Percentiles rank a stretch among this genome's conserved stretches.
phyloP scores from a whole-genome alignment of 345 rosid genomes.

The Erysimum cheiranthoides region DNA sequence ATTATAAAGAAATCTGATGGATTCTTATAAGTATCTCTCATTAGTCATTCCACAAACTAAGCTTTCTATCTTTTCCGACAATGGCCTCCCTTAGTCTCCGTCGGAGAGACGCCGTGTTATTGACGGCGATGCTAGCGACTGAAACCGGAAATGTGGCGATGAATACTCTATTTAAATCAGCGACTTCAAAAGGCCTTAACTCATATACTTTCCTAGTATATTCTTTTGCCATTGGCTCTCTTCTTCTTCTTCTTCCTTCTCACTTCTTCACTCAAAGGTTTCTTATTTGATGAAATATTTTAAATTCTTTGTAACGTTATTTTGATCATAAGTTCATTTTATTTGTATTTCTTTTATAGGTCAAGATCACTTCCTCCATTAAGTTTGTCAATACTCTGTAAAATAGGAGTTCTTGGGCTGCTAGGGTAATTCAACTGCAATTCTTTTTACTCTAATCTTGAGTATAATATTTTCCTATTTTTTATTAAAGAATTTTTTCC shows the following conservation, averaged over 20 bases:
- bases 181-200: constrained; percentile 69
- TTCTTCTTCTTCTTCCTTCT: constrained; percentile 70
- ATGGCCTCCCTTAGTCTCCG: constrained; percentile 47
- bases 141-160: constrained; percentile 58
- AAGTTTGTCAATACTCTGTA: constrained; percentile 38
- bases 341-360: constrained; percentile 32
- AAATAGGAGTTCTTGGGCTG: constrained; percentile 50
- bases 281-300: too few species aligned
- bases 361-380: constrained; percentile 43
- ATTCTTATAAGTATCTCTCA: neutral
- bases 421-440: constrained; percentile 49
- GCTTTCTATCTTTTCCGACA: neutral
- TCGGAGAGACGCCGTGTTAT: constrained; percentile 55
- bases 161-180: constrained; percentile 79
- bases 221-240: constrained; percentile 66
- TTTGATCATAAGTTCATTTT: neutral
- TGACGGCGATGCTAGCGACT: constrained; percentile 58
- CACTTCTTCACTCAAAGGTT: constrained; percentile 72
- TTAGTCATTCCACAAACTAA: neutral
- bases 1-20: neutral
- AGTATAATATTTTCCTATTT: neutral
- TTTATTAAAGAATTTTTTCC: neutral
- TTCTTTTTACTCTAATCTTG: constrained; percentile 36
- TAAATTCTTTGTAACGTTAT: too few species aligned
- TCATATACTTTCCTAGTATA: constrained; percentile 65